These are phyloP conservation scores for Elaphomyces granulatus DNA, from an alignment of 495 filamentous ascomycete genomes.

Conservation along the genomic window DNA sequence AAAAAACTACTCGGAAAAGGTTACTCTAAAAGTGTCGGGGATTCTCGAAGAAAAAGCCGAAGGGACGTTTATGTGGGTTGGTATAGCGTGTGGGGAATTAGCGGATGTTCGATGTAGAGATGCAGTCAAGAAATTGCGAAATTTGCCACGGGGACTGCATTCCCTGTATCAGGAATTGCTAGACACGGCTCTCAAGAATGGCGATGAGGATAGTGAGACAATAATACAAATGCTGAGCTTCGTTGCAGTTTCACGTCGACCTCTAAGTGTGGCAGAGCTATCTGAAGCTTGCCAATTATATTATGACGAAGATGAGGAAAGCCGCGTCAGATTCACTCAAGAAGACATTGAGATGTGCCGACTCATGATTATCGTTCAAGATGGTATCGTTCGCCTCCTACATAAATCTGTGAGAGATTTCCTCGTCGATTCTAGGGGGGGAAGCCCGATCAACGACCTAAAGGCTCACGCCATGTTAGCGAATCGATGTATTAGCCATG, in stretches of 20 bases:
- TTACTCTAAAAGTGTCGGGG: conserved; percentile 5
- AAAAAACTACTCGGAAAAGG: conserved; percentile 11
- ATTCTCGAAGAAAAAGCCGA: conserved; percentile 15
- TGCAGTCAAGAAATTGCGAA: conserved; percentile 7
- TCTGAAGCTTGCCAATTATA: conserved; percentile 7
- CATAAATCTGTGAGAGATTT: conserved; percentile 16
- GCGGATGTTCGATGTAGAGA: conserved; percentile 2
- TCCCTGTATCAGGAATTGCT: conserved; percentile 10
- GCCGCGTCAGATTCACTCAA: conserved; percentile 2
- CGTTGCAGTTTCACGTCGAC: conserved; percentile 7
- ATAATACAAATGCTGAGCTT: conserved; percentile 6
- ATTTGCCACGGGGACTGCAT: conserved; percentile 7
- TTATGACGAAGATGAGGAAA: conserved; percentile 6
- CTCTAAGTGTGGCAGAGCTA: conserved; percentile 8
- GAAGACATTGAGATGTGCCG: conserved; percentile 11
- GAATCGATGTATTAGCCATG: conserved; percentile 2
- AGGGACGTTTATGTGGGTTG: conserved; percentile 21
- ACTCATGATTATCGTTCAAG: conserved; percentile 9
- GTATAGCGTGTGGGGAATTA: conserved; percentile 11
- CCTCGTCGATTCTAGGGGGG: conserved; percentile 1
- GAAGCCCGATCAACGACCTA: background rate
- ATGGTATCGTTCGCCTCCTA: conserved; percentile 8
- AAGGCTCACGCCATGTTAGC: conserved; percentile 4
- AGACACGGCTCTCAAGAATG: conserved; percentile 4
- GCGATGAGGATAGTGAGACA: conserved; percentile 1